Conservation (phyloP, 73 alveolate species). For the Loxodes magnus region DNA sequence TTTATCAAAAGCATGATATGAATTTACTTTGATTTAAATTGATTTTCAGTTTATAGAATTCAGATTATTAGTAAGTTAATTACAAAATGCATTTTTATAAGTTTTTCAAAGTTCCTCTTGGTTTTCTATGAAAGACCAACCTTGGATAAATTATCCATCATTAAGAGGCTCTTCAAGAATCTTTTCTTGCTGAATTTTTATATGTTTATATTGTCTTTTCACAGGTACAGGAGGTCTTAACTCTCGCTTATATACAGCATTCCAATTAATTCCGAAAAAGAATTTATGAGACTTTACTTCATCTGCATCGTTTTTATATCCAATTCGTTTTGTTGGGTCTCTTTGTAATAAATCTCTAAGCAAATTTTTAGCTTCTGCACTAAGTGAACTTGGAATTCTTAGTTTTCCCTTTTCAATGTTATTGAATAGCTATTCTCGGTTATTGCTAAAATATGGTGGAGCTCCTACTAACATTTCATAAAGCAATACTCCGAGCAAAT, state of each 20-base stretch:
- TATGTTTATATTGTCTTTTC: too few species aligned
- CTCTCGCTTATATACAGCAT: conserved; percentile 53
- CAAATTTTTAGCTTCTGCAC: conserved; percentile 27
- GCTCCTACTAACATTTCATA: conserved; percentile 75
- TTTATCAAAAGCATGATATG: too few species aligned
- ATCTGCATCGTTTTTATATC: conserved; percentile 36
- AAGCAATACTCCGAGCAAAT: conserved; percentile 74
- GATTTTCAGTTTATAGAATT: too few species aligned
- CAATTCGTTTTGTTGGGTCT: conserved; percentile 54
- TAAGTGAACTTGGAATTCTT: conserved; percentile 9
- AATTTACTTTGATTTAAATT: too few species aligned
- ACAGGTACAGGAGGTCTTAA: conserved; percentile 78
- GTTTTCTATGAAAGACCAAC: too few species aligned
- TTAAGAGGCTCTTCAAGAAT: too few species aligned
- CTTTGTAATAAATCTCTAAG: conserved; percentile 21
- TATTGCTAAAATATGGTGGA: conserved; percentile 69
- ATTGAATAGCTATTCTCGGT: conserved; percentile 32
- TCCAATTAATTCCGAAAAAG: conserved; percentile 81
- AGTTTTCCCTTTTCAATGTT: conserved; percentile 9
- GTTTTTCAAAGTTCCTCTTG: too few species aligned
- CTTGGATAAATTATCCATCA: too few species aligned
- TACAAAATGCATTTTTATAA: too few species aligned
- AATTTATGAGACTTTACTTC: conserved; percentile 63
- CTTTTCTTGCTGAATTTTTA: too few species aligned
- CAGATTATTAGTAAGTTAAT: too few species aligned